Percentiles rank a stretch among this genome's conserved stretches.
These are phyloP conservation scores for Entomophthora muscae DNA, from an alignment of 371 early-diverging fungal species.

Conservation along the genomic window DNA sequence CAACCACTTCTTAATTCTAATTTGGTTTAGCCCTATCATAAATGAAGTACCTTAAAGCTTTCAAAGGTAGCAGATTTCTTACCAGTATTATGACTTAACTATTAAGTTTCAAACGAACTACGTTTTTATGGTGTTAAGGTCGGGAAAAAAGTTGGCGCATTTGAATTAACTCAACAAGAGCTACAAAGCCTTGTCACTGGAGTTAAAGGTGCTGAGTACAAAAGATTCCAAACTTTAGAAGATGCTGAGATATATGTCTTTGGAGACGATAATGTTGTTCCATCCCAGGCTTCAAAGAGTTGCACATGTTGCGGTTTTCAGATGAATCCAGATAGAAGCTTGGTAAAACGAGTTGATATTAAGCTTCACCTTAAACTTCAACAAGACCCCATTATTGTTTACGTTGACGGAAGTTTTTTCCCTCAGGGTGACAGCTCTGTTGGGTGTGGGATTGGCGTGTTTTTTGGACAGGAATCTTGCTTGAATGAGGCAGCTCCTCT, in stretches of 20 bases:
- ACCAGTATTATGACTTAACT: not conserved
- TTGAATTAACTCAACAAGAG: not conserved
- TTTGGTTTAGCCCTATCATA: too few relatives aligned
- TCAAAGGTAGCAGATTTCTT: not conserved
- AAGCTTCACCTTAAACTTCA: not conserved
- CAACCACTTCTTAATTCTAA: too few relatives aligned
- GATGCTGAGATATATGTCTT: not conserved
- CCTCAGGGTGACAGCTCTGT: not conserved
- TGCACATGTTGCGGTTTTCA: not conserved
- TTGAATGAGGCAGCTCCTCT: not conserved
- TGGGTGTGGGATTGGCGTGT: conserved; percentile 6
- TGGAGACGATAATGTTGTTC: not conserved
- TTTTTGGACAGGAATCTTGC: not conserved
- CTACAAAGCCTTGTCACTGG: not conserved
- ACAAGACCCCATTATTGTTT: not conserved
- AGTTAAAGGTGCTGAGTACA: not conserved
- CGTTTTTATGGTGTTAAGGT: not conserved
- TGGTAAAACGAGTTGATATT: not conserved
- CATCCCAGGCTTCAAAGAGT: not conserved
- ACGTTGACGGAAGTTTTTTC: not conserved
- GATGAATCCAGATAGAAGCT: not conserved
- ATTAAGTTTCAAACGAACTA: not conserved
- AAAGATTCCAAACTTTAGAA: not conserved
- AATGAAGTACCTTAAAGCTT: not conserved
- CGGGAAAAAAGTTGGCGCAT: not conserved